A percentile compares a stretch with the other conserved stretches of the same genome.
Conservation (phyloP, 176 grass and related monocot genomes). For the Phragmites australis region DNA sequence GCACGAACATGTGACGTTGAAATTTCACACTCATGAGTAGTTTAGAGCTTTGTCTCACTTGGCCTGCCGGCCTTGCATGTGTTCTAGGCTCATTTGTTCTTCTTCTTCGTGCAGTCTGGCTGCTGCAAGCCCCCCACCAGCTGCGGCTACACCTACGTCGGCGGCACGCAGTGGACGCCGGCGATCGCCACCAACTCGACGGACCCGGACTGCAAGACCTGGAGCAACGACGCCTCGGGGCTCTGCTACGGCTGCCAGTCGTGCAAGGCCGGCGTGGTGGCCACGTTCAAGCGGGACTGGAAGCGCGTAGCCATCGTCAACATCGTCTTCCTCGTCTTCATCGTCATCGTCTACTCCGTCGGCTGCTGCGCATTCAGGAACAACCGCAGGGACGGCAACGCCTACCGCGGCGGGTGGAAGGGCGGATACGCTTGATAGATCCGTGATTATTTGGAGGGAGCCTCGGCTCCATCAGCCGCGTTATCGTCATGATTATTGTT, state of each 20-base stretch:
- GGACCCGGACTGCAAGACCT: slow-evolving; percentile 57
- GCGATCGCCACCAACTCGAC: neutral
- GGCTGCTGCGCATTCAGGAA: slow-evolving; percentile 90
- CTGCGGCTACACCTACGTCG: slow-evolving; percentile 42
- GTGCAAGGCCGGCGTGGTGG: slow-evolving; percentile 79
- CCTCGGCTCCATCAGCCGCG: neutral
- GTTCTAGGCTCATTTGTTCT: neutral
- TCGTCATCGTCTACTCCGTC: slow-evolving; percentile 83
- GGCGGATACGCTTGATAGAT: slow-evolving; percentile 46
- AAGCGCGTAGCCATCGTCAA: slow-evolving; percentile 61
- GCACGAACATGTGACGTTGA: neutral
- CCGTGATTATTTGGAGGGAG: neutral
- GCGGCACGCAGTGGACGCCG: slow-evolving; percentile 40
- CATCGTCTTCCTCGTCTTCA: slow-evolving; percentile 72
- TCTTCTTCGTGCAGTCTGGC: slow-evolving; percentile 48
- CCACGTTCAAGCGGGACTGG: slow-evolving; percentile 61
- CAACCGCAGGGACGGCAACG: slow-evolving; percentile 67
- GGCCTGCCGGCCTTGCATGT: neutral
- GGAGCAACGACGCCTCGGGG: slow-evolving; percentile 36
- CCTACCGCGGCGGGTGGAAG: slow-evolving; percentile 42
- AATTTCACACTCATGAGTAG: neutral
- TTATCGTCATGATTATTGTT: neutral
- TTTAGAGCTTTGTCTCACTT: neutral
- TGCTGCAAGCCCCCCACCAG: slow-evolving; percentile 77
- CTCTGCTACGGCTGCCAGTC: slow-evolving; percentile 78